Evolutionary conservation across 768 basidiomycete species (phyloP).

Genomic region (Boletus barrowsii): DNA sequence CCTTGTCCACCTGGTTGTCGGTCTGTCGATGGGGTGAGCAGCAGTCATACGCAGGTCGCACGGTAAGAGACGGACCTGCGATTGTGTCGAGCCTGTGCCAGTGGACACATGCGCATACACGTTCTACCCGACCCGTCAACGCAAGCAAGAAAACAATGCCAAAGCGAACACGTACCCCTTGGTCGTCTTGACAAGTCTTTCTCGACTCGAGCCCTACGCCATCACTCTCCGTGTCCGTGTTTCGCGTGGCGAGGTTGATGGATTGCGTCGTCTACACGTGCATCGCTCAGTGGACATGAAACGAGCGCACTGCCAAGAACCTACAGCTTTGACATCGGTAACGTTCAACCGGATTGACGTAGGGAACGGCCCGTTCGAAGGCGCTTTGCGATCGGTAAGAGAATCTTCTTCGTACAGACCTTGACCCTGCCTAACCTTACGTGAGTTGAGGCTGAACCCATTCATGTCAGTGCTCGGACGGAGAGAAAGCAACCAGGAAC

Average conservation of each 20-base stretch:
- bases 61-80: slow-evolving; percentile 11
- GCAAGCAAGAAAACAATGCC: too few relatives aligned
- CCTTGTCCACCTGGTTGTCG: slow-evolving; percentile 1
- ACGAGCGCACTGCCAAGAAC: background rate
- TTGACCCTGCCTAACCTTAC: slow-evolving; percentile 12
- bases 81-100: slow-evolving; percentile 12
- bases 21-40: background rate
- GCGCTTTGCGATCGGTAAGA: background rate
- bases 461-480: background rate
- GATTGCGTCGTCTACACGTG: slow-evolving; percentile 16
- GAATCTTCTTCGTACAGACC: slow-evolving; percentile 29
- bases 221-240: slow-evolving; percentile 1
- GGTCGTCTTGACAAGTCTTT: slow-evolving; percentile 14
- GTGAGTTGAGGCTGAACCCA: slow-evolving; percentile 24
- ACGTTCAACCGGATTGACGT: slow-evolving; percentile 12
- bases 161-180: slow-evolving; percentile 2
- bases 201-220: slow-evolving; percentile 11
- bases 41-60: too few relatives aligned
- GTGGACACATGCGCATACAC: slow-evolving; percentile 15
- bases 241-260: slow-evolving; percentile 7
- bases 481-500: background rate
- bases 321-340: slow-evolving; percentile 14
- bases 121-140: slow-evolving; percentile 9
- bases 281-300: background rate
- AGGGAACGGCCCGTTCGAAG: background rate